Evolutionary conservation across 805 yeast genomes (phyloP).

Genomic region (Candida yuanshanica): DNA sequence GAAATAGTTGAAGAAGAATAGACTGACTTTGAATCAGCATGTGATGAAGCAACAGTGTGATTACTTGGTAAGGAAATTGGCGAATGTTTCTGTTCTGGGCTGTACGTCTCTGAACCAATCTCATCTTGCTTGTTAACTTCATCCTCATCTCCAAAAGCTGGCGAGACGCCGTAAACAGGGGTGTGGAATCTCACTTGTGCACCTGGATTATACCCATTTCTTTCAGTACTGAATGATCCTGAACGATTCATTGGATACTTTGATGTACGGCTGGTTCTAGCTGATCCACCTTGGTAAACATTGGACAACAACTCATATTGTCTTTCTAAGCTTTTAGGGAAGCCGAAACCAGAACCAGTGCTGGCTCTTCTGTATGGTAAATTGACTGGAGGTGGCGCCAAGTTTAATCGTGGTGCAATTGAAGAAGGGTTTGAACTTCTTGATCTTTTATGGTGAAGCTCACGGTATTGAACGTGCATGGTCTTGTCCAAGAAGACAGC

Average conservation of each 20-base stretch:
- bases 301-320: conserved; percentile 1
- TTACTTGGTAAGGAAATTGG: conserved; percentile 25
- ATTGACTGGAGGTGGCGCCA: conserved; percentile 83
- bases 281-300: conserved; percentile 3
- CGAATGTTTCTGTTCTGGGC: conserved; percentile 12
- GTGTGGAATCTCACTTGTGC: conserved; percentile 6
- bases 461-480: conserved; percentile 82
- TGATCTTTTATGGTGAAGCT: conserved; percentile 35
- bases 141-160: conserved; percentile 1
- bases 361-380: conserved; percentile 40
- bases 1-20: conserved; percentile 23
- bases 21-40: conserved; percentile 22
- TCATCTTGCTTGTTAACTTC: conserved; percentile 1
- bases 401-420: conserved; percentile 36
- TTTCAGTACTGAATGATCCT: conserved; percentile 17
- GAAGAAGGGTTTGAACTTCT: conserved; percentile 12
- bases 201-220: conserved; percentile 1
- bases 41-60: conserved; percentile 17
- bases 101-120: neutral
- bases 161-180: conserved; percentile 7
- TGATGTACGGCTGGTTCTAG: conserved; percentile 3
- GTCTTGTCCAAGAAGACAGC: conserved; percentile 66
- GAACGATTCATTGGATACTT: conserved; percentile 14
- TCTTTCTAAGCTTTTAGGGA: conserved; percentile 1
- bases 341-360: conserved; percentile 23